These are phyloP conservation scores for Tylopilus subfusipes DNA, from an alignment of 768 basidiomycete genomes.

Conservation along the genomic window DNA sequence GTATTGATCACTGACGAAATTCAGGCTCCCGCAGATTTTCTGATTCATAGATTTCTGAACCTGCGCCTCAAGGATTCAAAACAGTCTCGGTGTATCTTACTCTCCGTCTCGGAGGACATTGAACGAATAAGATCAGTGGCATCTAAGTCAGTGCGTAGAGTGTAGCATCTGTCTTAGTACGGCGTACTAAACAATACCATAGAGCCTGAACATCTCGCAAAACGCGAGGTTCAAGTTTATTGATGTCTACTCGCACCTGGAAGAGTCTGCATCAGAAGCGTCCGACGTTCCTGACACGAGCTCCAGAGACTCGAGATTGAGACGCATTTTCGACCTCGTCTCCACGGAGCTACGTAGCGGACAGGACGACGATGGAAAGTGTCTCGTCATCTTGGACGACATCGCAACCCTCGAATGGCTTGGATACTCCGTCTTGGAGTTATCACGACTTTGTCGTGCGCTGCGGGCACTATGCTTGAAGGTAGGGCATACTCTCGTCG, in stretches of 20 bases:
- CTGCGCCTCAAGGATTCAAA: slow-evolving; percentile 48
- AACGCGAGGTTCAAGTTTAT: slow-evolving; percentile 49
- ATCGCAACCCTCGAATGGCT: slow-evolving; percentile 69
- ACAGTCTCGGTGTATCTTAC: slow-evolving; percentile 41
- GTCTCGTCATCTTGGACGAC: slow-evolving; percentile 68
- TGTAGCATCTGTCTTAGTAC: not conserved
- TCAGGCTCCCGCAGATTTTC: slow-evolving; percentile 67
- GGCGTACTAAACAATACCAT: slow-evolving; percentile 2
- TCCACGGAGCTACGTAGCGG: slow-evolving; percentile 22
- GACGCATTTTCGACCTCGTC: slow-evolving; percentile 37
- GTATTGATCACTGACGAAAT: slow-evolving; percentile 70
- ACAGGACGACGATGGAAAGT: slow-evolving; percentile 9
- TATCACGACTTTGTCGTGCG: slow-evolving; percentile 59
- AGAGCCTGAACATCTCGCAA: slow-evolving; percentile 36
- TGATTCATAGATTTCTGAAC: slow-evolving; percentile 54
- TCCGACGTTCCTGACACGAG: slow-evolving; percentile 9
- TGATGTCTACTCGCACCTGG: slow-evolving; percentile 44
- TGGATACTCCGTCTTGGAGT: slow-evolving; percentile 49
- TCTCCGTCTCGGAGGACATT: slow-evolving; percentile 57
- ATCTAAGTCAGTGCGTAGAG: slow-evolving; percentile 53
- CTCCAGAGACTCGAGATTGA: slow-evolving; percentile 19
- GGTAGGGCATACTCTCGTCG: slow-evolving; percentile 33
- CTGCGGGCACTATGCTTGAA: slow-evolving; percentile 53
- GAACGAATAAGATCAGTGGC: slow-evolving; percentile 62
- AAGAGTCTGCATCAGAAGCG: slow-evolving; percentile 7